Conservation (phyloP, 352 stramenopile species). For the Pythium apleroticum region DNA sequence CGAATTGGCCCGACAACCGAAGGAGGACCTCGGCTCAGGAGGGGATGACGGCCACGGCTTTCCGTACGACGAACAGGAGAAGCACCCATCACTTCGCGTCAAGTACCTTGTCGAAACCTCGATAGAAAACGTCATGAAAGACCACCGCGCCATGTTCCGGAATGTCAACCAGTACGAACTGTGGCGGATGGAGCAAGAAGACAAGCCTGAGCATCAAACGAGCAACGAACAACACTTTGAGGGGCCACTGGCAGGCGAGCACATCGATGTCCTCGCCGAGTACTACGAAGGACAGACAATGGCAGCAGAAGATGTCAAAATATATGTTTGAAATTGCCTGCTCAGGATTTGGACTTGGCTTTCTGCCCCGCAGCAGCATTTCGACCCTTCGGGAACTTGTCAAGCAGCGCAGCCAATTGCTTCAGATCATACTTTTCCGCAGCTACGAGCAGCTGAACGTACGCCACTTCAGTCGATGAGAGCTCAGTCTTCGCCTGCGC, state of each 20-base stretch:
- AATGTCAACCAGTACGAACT: conserved; percentile 49
- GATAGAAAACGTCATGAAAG: conserved; percentile 48
- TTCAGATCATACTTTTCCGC: conserved; percentile 82
- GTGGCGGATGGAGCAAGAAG: conserved; percentile 76
- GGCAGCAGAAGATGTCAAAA: conserved; percentile 46
- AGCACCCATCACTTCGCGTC: conserved; percentile 50
- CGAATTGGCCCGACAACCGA: conserved; percentile 48
- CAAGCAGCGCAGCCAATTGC: conserved; percentile 55
- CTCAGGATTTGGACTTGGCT: background rate
- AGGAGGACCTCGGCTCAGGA: conserved; percentile 36
- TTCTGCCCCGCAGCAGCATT: conserved; percentile 22
- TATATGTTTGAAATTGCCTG: conserved; percentile 11
- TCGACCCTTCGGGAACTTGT: conserved; percentile 70
- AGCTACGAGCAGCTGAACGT: conserved; percentile 61
- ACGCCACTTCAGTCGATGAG: conserved; percentile 46
- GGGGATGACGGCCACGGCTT: conserved; percentile 35
- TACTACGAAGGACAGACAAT: conserved; percentile 56
- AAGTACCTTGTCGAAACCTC: conserved; percentile 67
- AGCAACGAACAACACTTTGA: conserved; percentile 42
- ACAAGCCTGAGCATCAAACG: conserved; percentile 39
- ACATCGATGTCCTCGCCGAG: conserved; percentile 52
- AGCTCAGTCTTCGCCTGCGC: conserved; percentile 33
- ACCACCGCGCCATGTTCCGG: conserved; percentile 53
- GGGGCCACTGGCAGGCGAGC: conserved; percentile 41
- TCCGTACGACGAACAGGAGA: conserved; percentile 55